phyloP scores from a whole-genome alignment of 331 rosid genomes.

The Telfairia occidentalis region DNA sequence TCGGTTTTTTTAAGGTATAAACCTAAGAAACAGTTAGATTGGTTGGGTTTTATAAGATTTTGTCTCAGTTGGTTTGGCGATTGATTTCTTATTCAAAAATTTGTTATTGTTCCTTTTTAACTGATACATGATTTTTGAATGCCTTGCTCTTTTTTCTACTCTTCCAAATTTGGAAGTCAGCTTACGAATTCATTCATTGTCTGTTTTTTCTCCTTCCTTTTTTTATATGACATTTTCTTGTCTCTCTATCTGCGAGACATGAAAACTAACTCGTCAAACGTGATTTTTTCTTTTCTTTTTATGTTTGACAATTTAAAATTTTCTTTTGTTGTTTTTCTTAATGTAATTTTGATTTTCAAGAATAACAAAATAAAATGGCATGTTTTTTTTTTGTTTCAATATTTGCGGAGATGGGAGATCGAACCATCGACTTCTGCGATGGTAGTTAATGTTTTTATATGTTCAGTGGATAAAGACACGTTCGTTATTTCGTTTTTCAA shows the following conservation, averaged over 20 bases:
- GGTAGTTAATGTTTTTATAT: too few relatives aligned
- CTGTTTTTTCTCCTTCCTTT: background rate
- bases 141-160: background rate
- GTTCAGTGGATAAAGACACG: too few relatives aligned
- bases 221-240: background rate
- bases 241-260: background rate
- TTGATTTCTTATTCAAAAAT: background rate
- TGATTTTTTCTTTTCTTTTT: too few relatives aligned
- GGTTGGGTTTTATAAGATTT: background rate
- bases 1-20: background rate
- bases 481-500: too few relatives aligned
- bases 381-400: too few relatives aligned
- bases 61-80: background rate
- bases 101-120: background rate
- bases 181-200: background rate
- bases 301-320: too few relatives aligned
- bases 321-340: background rate
- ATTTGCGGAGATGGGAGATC: too few relatives aligned
- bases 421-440: too few relatives aligned
- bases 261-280: too few relatives aligned
- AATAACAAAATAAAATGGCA: too few relatives aligned
- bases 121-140: background rate
- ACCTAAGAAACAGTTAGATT: background rate
- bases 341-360: background rate
- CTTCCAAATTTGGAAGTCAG: background rate